These are phyloP conservation scores for Lactarius evosmus DNA, from an alignment of 768 basidiomycete genomes.

Conservation along the genomic window DNA sequence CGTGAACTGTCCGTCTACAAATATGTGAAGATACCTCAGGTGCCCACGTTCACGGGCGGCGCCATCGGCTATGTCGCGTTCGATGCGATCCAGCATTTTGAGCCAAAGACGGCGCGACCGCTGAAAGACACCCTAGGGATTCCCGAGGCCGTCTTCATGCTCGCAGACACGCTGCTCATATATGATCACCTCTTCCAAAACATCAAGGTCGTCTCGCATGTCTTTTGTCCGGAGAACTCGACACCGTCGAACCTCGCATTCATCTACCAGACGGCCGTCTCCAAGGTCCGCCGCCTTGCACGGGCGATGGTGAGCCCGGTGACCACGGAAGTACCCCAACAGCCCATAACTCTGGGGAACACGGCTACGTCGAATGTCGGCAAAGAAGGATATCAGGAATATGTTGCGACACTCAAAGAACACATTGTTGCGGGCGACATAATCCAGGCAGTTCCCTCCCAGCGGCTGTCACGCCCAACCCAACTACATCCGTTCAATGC, in stretches of 20 bases:
- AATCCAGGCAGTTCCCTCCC: slow-evolving; percentile 97
- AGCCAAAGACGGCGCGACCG: slow-evolving; percentile 81
- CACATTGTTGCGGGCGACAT: slow-evolving; percentile 97
- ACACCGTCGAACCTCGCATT: slow-evolving; percentile 68
- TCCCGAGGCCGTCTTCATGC: slow-evolving; percentile 96
- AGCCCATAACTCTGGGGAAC: slow-evolving; percentile 59
- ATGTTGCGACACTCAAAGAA: slow-evolving; percentile 89
- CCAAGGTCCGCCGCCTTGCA: slow-evolving; percentile 79
- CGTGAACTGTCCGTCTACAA: slow-evolving; percentile 81
- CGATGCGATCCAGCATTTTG: slow-evolving; percentile 95
- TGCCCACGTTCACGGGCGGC: slow-evolving; percentile 94
- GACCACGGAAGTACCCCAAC: slow-evolving; percentile 66
- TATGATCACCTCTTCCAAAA: slow-evolving; percentile 97
- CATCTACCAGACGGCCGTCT: slow-evolving; percentile 84
- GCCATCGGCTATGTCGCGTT: slow-evolving; percentile 97
- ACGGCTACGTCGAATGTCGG: slow-evolving; percentile 88
- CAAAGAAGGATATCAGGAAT: slow-evolving; percentile 84
- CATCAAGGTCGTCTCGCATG: slow-evolving; percentile 94
- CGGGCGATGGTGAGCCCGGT: slow-evolving; percentile 52
- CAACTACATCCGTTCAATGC: slow-evolving; percentile 94
- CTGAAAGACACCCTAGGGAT: slow-evolving; percentile 79
- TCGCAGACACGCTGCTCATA: slow-evolving; percentile 90
- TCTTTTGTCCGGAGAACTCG: slow-evolving; percentile 75
- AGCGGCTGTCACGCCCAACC: slow-evolving; percentile 82
- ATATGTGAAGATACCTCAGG: slow-evolving; percentile 87